phyloP scores from a whole-genome alignment of 257 asterid species.

The Solanum tarijense region DNA sequence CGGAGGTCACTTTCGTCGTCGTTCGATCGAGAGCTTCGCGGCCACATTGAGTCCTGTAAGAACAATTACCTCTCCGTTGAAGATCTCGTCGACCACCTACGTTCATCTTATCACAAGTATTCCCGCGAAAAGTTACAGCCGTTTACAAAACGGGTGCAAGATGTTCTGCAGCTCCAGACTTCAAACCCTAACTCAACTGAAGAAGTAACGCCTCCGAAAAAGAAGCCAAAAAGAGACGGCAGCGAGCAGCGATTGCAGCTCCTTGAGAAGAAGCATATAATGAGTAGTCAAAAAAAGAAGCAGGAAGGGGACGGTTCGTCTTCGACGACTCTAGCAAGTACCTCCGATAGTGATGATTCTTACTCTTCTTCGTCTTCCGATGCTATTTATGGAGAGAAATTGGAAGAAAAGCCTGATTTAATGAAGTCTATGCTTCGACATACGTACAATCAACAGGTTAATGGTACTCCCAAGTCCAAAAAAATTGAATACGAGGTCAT shows the following conservation, averaged over 20 bases:
- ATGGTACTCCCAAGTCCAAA: conserved; percentile 4
- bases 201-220: conserved; percentile 1
- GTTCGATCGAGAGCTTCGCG: conserved; percentile 18
- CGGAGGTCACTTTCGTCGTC: not conserved
- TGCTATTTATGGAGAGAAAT: conserved; percentile 42
- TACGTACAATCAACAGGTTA: conserved; percentile 24
- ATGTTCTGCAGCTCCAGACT: conserved; percentile 1
- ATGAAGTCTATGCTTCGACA: conserved; percentile 56
- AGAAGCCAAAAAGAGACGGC: conserved; percentile 14
- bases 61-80: conserved; percentile 26
- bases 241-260: conserved; percentile 46
- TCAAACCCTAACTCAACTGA: not conserved
- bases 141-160: conserved; percentile 34
- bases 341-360: not conserved
- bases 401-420: conserved; percentile 57
- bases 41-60: conserved; percentile 27
- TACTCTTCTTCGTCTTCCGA: conserved; percentile 40
- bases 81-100: conserved; percentile 58
- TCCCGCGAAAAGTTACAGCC: conserved; percentile 43
- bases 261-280: conserved; percentile 38
- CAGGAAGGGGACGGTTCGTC: not conserved
- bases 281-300: conserved; percentile 5
- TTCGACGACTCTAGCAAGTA: not conserved
- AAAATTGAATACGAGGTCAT: conserved; percentile 21
- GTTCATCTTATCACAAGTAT: conserved; percentile 37